Conservation (phyloP, 129 eudicot genomes). For the Helianthus tuberosus region DNA sequence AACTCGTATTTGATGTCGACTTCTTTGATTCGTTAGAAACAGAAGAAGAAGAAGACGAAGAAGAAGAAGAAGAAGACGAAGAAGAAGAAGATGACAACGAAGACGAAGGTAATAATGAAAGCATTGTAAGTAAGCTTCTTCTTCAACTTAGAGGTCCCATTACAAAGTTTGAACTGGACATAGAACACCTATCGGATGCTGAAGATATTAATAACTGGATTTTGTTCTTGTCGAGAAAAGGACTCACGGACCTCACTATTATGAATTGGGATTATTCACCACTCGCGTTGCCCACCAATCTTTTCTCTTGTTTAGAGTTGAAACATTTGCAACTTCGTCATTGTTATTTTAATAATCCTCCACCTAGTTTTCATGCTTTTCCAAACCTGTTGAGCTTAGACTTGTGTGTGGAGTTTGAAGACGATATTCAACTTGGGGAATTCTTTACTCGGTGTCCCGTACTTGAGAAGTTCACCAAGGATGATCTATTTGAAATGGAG, state of each 20-base stretch:
- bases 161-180: slow-evolving; percentile 12
- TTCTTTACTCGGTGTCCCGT: no score
- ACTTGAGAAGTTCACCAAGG: no score
- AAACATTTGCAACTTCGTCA: background rate
- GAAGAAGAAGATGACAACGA: no score
- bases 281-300: background rate
- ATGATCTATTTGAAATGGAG: no score
- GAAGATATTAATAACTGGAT: background rate
- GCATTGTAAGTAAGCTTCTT: background rate
- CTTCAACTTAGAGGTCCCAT: background rate
- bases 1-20: slow-evolving; percentile 6
- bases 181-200: background rate
- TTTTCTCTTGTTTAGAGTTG: background rate
- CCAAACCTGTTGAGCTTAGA: no score
- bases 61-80: no score
- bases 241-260: background rate
- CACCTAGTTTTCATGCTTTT: background rate
- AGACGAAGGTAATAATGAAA: no score
- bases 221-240: slow-evolving; percentile 3
- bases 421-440: no score
- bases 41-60: no score
- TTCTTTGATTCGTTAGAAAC: background rate
- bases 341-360: background rate
- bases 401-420: no score
- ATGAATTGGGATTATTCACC: background rate